A percentile compares a stretch with the other conserved stretches of the same genome.
Conservation (phyloP, 31 red algal species). For the Endocladia muricata region DNA sequence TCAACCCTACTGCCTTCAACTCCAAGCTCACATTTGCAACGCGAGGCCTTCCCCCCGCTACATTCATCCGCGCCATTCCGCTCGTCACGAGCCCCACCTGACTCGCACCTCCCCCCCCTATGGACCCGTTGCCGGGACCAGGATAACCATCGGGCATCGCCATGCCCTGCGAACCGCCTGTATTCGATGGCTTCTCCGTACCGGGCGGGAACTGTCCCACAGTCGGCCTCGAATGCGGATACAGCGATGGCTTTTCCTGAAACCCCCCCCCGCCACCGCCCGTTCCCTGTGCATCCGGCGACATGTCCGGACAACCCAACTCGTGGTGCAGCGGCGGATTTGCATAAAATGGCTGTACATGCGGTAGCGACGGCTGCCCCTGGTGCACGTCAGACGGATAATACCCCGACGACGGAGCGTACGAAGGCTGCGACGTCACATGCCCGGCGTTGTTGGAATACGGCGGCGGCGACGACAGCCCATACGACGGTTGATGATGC, state of each 20-base stretch:
- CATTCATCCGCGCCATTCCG: background rate
- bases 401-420: background rate
- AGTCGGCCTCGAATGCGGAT: background rate
- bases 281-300: too few species aligned
- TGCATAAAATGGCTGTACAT: background rate
- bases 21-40: slow-evolving; percentile 36
- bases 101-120: background rate
- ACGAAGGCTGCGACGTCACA: background rate
- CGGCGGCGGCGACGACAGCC: background rate
- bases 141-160: background rate
- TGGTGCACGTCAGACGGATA: background rate
- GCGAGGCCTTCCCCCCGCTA: background rate
- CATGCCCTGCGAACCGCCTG: background rate
- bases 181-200: background rate
- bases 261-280: background rate
- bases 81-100: background rate
- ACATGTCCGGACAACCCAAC: too few species aligned
- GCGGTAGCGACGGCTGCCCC: background rate
- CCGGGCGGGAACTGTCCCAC: background rate
- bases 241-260: background rate
- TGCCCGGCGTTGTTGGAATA: background rate
- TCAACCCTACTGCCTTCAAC: slow-evolving; percentile 47
- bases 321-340: too few species aligned
- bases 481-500: background rate
- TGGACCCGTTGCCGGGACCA: background rate